phyloP scores from a whole-genome alignment of 805 yeast species.

The Brettanomyces anomalus region DNA sequence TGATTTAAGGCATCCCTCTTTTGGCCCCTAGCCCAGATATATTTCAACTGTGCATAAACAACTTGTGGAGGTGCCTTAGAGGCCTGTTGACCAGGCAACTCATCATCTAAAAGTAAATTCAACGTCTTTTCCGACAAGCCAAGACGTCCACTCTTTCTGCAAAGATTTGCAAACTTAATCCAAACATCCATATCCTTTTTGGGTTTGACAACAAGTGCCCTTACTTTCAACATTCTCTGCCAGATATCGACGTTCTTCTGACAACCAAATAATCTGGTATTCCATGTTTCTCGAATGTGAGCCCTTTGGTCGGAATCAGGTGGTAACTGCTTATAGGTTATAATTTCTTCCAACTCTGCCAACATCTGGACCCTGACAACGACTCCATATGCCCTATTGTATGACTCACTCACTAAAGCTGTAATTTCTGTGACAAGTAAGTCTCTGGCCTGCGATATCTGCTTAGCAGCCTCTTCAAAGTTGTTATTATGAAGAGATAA shows the following conservation, averaged over 20 bases:
- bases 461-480: conserved; percentile 70
- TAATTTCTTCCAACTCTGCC: conserved; percentile 93
- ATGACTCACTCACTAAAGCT: conserved; percentile 90
- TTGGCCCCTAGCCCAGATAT: conserved; percentile 94
- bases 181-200: conserved; percentile 96
- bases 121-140: conserved; percentile 90
- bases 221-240: conserved; percentile 90
- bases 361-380: conserved; percentile 96
- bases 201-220: conserved; percentile 89
- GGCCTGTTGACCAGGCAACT: conserved; percentile 25
- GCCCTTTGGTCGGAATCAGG: conserved; percentile 73
- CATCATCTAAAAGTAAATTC: conserved; percentile 68
- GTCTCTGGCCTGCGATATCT: conserved; percentile 80
- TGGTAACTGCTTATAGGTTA: conserved; percentile 77
- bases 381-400: conserved; percentile 93
- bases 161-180: conserved; percentile 94
- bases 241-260: conserved; percentile 98
- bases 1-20: conserved; percentile 79
- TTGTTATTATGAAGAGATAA: conserved; percentile 77
- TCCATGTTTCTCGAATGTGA: conserved; percentile 87
- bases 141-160: conserved; percentile 88
- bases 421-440: conserved; percentile 86
- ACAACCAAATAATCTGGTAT: conserved; percentile 82
- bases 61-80: conserved; percentile 94
- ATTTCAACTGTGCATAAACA: conserved; percentile 92